phyloP scores from a whole-genome alignment of 306 rosid species.

The Vicia faba region DNA sequence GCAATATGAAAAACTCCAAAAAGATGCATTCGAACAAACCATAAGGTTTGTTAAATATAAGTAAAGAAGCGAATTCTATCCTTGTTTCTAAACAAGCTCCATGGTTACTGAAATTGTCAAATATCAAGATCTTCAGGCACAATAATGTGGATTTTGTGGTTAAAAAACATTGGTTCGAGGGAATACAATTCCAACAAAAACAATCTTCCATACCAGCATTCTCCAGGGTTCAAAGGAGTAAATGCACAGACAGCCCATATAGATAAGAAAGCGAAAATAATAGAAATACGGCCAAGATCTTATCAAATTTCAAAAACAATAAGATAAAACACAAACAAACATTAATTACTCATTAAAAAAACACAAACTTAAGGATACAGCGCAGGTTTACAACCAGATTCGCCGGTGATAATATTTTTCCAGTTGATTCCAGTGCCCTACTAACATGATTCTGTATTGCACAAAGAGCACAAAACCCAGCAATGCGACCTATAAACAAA shows the following conservation, averaged over 20 bases:
- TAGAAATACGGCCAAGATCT: background rate
- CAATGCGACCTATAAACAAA: constrained; percentile 61
- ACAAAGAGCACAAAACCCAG: constrained; percentile 97
- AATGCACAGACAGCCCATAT: background rate
- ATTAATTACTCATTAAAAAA: background rate
- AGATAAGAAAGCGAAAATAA: background rate
- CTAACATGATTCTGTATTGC: constrained; percentile 97
- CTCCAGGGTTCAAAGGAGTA: background rate
- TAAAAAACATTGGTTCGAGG: background rate
- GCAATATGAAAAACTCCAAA: background rate
- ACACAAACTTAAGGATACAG: constrained; percentile 64
- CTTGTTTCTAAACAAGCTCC: background rate
- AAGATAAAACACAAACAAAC: background rate
- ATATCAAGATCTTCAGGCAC: no score
- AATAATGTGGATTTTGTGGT: no score
- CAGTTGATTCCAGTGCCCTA: constrained; percentile 80
- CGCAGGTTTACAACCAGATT: constrained; percentile 79
- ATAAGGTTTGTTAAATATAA: background rate
- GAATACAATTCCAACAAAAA: background rate
- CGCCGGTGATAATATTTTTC: constrained; percentile 75
- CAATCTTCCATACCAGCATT: background rate
- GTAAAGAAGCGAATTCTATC: background rate
- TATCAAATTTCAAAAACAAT: background rate
- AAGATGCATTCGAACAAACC: background rate
- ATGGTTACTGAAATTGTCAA: no score